phyloP scores from a whole-genome alignment of 1,284 basidiomycete genomes.

The Microbotryomycetes sp. region DNA sequence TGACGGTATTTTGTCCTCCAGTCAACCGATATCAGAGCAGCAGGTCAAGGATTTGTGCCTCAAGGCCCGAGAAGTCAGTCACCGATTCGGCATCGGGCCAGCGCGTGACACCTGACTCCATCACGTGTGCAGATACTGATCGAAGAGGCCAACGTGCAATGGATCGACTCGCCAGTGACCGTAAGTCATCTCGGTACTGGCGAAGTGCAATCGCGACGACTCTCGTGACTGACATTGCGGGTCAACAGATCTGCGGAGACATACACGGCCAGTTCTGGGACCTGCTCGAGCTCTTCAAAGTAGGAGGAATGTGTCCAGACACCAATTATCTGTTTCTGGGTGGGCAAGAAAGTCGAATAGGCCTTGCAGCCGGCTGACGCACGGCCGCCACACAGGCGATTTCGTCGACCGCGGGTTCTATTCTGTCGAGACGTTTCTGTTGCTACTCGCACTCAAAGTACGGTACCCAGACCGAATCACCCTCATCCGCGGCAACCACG shows the following conservation, averaged over 20 bases:
- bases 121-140: slow-evolving; percentile 49
- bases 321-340: slow-evolving; percentile 99
- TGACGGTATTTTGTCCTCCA: slow-evolving; percentile 4
- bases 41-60: slow-evolving; percentile 87
- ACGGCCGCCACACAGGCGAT: slow-evolving; percentile 53
- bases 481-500: slow-evolving; percentile 95
- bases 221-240: not conserved
- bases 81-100: slow-evolving; percentile 46
- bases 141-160: slow-evolving; percentile 95
- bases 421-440: slow-evolving; percentile 91
- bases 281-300: slow-evolving; percentile 91
- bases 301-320: slow-evolving; percentile 89
- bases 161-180: slow-evolving; percentile 92
- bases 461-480: slow-evolving; percentile 97
- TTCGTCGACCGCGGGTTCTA: slow-evolving; percentile 97
- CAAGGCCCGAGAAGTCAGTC: slow-evolving; percentile 67
- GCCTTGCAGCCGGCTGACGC: not conserved
- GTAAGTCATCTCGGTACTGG: slow-evolving; percentile 48
- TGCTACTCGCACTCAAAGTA: slow-evolving; percentile 90
- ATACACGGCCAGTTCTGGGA: slow-evolving; percentile 99
- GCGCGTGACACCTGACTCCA: not conserved
- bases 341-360: slow-evolving; percentile 45
- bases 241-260: slow-evolving; percentile 83
- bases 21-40: slow-evolving; percentile 81
- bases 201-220: not conserved